Conservation (phyloP, 805 yeast species). For the Candida sithepensis region DNA sequence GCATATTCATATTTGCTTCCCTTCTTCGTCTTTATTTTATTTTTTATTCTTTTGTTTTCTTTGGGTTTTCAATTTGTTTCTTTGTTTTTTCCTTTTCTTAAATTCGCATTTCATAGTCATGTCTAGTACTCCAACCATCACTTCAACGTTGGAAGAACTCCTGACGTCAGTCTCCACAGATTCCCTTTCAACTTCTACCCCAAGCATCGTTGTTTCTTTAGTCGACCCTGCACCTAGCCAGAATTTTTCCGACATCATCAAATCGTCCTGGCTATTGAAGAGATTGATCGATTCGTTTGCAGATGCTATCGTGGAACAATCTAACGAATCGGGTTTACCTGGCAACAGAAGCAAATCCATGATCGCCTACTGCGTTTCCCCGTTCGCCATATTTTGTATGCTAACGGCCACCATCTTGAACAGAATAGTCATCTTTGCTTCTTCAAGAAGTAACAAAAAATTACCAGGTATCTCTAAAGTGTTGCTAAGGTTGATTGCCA, state of each 20-base stretch:
- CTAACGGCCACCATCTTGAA: conserved; percentile 55
- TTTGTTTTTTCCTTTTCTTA: background rate
- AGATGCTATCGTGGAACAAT: conserved; percentile 33
- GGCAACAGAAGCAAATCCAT: conserved; percentile 37
- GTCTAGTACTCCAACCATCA: background rate
- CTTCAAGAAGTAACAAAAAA: conserved; percentile 40
- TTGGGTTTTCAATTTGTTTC: background rate
- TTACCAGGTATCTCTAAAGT: conserved; percentile 30
- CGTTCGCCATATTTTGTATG: conserved; percentile 52
- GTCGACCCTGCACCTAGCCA: conserved; percentile 13
- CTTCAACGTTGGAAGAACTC: background rate
- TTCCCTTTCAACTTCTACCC: background rate
- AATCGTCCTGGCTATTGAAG: conserved; percentile 21
- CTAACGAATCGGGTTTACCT: conserved; percentile 26
- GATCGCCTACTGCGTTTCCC: conserved; percentile 45
- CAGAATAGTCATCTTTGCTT: conserved; percentile 55
- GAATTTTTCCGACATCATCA: conserved; percentile 10
- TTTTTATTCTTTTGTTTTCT: background rate
- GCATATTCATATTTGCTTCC: background rate
- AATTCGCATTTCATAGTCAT: background rate
- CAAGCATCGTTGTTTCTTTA: conserved; percentile 8
- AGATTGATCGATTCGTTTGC: conserved; percentile 28
- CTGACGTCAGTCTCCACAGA: conserved; percentile 2
- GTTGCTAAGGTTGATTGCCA: conserved; percentile 37
- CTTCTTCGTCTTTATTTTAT: background rate